Conservation (phyloP, 139 green algal species). For the Zygnema circumcarinatum region DNA sequence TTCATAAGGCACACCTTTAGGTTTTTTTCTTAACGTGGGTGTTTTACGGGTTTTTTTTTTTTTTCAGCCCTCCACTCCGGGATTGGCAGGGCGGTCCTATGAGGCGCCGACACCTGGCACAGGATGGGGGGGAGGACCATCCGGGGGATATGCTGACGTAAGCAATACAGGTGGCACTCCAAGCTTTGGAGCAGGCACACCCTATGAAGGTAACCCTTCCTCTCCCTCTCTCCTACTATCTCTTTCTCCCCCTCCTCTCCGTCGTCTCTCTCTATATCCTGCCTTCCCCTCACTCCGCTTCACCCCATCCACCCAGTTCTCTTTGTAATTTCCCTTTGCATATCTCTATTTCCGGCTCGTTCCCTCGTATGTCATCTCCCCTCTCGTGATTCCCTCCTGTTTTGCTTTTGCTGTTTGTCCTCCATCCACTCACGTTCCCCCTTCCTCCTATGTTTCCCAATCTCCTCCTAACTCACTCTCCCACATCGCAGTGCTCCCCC, state of each 20-base stretch:
- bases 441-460: background rate
- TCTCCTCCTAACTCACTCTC: background rate
- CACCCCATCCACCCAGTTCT: too few relatives aligned
- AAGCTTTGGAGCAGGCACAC: constrained; percentile 4
- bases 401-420: background rate
- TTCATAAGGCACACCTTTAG: too few relatives aligned
- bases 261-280: too few relatives aligned
- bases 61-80: constrained; percentile 5
- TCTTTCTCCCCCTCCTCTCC: too few relatives aligned
- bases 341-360: background rate
- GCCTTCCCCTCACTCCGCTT: too few relatives aligned
- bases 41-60: too few relatives aligned
- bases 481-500: too few relatives aligned
- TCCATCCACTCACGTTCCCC: background rate
- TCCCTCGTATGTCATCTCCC: background rate
- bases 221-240: background rate
- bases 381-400: background rate
- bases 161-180: background rate
- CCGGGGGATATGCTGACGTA: background rate
- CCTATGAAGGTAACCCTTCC: constrained; percentile 18
- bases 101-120: constrained; percentile 39
- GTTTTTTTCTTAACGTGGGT: too few relatives aligned
- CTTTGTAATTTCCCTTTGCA: background rate
- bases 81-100: constrained; percentile 40
- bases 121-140: constrained; percentile 1